Evolutionary conservation across 164 flowering plant genomes (phyloP), one percentile per base, ranked within the genome.

Genomic region (Protea cynaroides): DNA sequence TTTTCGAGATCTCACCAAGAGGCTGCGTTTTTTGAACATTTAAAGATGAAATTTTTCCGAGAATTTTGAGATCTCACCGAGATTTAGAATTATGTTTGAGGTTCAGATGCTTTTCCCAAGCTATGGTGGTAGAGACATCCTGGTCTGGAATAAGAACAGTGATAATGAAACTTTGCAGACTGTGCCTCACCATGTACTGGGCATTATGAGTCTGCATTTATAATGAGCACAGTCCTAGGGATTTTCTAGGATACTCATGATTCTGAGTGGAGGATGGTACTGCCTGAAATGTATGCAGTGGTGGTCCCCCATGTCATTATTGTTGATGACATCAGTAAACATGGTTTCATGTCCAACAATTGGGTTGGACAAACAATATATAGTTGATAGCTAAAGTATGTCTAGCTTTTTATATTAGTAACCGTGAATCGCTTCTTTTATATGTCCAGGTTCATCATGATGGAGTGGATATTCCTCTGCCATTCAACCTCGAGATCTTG

Each of bases 401-500:
- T 60, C 24, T 56, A 22, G 38, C 11, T 64, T 52, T 58, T 37
- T 25, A 22, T 36, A 23, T 8, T 8, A 55, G 38, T 43, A 44
- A 19, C 4, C 11, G n/a, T 22, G 40, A 44, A 24, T 5, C 24
- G 12, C 25, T 22, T 22, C 18, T 40, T 52, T 49, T 67, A 5
- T 65, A 17, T 59, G 63, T 74, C 58, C 82, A 95, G 98, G 86
- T 86, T 29, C 70, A 66, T 43, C 84, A 78, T 79, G 71, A 76
- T 75, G 98, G 98, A 22, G 77, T 38, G 59, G 78, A 73, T 47
- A 73, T 87, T 44, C 75, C 82, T 68, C 61, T 89, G 38, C 99
- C 99, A 56, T 83, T 95, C 71, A 92, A 90, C 72, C 22, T 66
- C 59, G 88, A 88, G 64, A 86, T 95, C 68, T 74, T 84, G 69